These are phyloP conservation scores for Botrytis byssoidea DNA, from an alignment of 2,329 filamentous ascomycete genomes.

Conservation along the genomic window DNA sequence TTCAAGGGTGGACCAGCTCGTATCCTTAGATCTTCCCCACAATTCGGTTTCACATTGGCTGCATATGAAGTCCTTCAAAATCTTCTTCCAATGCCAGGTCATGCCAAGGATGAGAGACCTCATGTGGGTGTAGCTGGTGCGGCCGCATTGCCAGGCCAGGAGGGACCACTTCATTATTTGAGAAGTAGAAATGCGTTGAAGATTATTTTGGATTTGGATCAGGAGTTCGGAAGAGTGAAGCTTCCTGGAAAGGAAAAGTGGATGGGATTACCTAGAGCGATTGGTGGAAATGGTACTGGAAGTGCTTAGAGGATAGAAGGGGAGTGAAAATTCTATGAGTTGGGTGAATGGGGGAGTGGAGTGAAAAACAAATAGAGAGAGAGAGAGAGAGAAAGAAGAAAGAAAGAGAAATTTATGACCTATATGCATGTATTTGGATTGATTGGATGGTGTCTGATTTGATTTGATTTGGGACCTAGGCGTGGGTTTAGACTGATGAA, in stretches of 20 bases:
- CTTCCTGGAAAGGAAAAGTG: slow-evolving; percentile 34
- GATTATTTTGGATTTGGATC: slow-evolving; percentile 90
- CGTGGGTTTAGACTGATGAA: background rate
- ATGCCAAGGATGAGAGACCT: slow-evolving; percentile 45
- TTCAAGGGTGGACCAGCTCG: slow-evolving; percentile 98
- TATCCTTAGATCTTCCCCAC: slow-evolving; percentile 90
- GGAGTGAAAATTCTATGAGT: background rate
- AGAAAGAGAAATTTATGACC: background rate
- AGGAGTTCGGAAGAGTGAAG: slow-evolving; percentile 71
- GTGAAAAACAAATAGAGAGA: background rate
- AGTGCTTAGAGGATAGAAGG: background rate
- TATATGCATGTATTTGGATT: background rate
- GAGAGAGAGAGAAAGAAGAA: no score
- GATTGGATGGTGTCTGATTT: background rate
- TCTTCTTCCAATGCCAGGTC: slow-evolving; percentile 74
- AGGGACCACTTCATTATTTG: slow-evolving; percentile 53
- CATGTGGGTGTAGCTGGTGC: slow-evolving; percentile 63
- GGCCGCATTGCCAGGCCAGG: slow-evolving; percentile 42
- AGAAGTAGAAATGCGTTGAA: slow-evolving; percentile 88
- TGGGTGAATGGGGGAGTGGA: background rate
- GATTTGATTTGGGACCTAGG: background rate
- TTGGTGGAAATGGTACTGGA: slow-evolving; percentile 31
- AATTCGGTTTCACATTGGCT: slow-evolving; percentile 96
- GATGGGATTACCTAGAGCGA: slow-evolving; percentile 33
- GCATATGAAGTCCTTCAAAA: slow-evolving; percentile 91